Conservation (phyloP, 2,329 filamentous ascomycete species). For the Hypoxylon sp. region DNA sequence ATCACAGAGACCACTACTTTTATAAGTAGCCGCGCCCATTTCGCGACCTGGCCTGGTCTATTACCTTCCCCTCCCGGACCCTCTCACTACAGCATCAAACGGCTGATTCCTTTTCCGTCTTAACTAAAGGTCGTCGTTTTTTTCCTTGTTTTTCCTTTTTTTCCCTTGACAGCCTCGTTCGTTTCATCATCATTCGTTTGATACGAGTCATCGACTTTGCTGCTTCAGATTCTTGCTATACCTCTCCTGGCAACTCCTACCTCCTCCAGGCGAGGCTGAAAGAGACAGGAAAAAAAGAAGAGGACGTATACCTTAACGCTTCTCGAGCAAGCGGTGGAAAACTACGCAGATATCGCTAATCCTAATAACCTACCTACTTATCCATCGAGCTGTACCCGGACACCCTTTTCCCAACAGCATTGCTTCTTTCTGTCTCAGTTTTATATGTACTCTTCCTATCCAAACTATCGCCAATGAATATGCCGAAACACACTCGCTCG, state of each 20-base stretch:
- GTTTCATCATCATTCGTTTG: slow-evolving; percentile 60
- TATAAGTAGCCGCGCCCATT: slow-evolving; percentile 56
- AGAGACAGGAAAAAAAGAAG: slow-evolving; percentile 14
- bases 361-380: slow-evolving; percentile 46
- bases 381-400: slow-evolving; percentile 36
- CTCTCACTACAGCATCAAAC: slow-evolving; percentile 53
- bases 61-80: slow-evolving; percentile 53
- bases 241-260: slow-evolving; percentile 31
- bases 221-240: slow-evolving; percentile 34
- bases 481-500: slow-evolving; percentile 63
- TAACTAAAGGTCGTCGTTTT: slow-evolving; percentile 50
- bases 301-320: slow-evolving; percentile 16
- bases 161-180: slow-evolving; percentile 49
- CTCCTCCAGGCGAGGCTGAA: slow-evolving; percentile 45
- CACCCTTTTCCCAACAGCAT: slow-evolving; percentile 27
- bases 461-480: slow-evolving; percentile 51
- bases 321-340: slow-evolving; percentile 26
- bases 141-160: slow-evolving; percentile 48
- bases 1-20: slow-evolving; percentile 50
- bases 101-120: slow-evolving; percentile 53
- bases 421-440: slow-evolving; percentile 33
- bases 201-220: slow-evolving; percentile 56
- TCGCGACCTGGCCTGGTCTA: slow-evolving; percentile 54
- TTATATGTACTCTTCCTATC: slow-evolving; percentile 39
- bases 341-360: slow-evolving; percentile 48